phyloP scores from a whole-genome alignment of 2,329 filamentous ascomycete genomes.

The Leptographium lundbergii region DNA sequence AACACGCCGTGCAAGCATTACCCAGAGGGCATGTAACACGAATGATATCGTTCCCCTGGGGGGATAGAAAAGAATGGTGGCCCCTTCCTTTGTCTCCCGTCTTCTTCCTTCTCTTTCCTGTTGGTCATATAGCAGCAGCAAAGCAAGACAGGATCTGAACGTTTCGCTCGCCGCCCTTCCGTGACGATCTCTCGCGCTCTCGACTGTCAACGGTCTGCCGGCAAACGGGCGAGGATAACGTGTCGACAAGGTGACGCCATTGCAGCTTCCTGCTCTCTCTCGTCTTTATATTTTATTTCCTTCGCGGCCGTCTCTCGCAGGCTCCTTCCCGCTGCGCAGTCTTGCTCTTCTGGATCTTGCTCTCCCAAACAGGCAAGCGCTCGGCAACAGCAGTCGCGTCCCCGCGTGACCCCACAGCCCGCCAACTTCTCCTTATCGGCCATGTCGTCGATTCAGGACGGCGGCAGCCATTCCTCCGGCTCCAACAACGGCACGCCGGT shows the following conservation, averaged over 20 bases:
- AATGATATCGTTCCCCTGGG: constrained; percentile 1
- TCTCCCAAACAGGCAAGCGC: neutral
- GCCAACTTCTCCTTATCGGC: no score
- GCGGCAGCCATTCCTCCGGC: constrained; percentile 18
- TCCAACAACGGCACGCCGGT: constrained; percentile 42
- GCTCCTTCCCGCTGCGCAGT: neutral
- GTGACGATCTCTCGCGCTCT: neutral
- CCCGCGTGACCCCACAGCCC: neutral
- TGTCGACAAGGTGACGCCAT: no score
- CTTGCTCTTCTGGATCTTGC: neutral
- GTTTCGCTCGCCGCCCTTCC: neutral
- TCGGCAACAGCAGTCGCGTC: neutral
- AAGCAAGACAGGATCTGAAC: neutral
- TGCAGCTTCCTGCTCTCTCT: no score
- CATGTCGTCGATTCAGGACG: constrained; percentile 9
- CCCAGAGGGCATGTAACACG: neutral
- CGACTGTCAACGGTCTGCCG: no score
- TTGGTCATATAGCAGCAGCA: neutral
- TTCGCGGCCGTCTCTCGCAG: no score
- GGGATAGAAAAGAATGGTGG: neutral
- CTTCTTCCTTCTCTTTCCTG: neutral
- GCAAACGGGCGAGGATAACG: no score
- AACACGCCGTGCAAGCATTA: neutral
- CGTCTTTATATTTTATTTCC: neutral
- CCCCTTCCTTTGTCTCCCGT: neutral